Evolutionary conservation across 108 stramenopile species (phyloP), one percentile per base, ranked within the genome.

Genomic region (Fragilaria radians): DNA sequence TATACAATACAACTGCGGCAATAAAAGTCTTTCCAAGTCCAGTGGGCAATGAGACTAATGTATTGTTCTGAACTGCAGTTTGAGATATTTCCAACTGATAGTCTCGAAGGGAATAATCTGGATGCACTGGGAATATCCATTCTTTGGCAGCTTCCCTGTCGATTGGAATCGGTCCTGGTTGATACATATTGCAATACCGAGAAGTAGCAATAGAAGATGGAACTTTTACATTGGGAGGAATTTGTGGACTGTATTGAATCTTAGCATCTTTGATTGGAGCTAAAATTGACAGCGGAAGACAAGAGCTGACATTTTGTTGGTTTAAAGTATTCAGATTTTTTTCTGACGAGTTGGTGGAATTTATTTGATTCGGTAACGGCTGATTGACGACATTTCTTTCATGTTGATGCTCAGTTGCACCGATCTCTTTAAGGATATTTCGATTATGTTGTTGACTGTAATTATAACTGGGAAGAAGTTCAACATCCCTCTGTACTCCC

Each of bases 11-110:
- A 7, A 96, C 96, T 7, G 96, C 95, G 1, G 97, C 98, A 61
- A 99, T 97, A 26, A 98, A 65, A 1, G 98, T 99, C 65, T 99
- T 99, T n/a, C 98, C 98, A 21, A 98, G 56, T 29, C 97, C 98
- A 3, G 98, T 99, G 1, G 98, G 98, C 0, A 99, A 72, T 5
- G 81, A 77, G 0, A 98, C 96, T 2, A 99, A 79, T 17, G 97
- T 98, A 72, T 99, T 97, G 21, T 74, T 42, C 22, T 84, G 62
- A 5, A 99, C 60, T 11, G 88, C 88, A 4, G 88, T 63, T 22
- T 77, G 54, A 1, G 88, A 55, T 32, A 95, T 94, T 59, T 82
- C 73, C 2, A 80, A 34, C 65, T 98, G 97, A 64, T 98, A 98
- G n/a, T 78, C 68, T 45, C 97, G 82, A 32, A 70, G 61, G 0